A percentile compares a stretch with the other conserved stretches of the same genome.
These are phyloP conservation scores for Neonectria magnoliae DNA, from an alignment of 2,329 filamentous ascomycete species.

Conservation along the genomic window DNA sequence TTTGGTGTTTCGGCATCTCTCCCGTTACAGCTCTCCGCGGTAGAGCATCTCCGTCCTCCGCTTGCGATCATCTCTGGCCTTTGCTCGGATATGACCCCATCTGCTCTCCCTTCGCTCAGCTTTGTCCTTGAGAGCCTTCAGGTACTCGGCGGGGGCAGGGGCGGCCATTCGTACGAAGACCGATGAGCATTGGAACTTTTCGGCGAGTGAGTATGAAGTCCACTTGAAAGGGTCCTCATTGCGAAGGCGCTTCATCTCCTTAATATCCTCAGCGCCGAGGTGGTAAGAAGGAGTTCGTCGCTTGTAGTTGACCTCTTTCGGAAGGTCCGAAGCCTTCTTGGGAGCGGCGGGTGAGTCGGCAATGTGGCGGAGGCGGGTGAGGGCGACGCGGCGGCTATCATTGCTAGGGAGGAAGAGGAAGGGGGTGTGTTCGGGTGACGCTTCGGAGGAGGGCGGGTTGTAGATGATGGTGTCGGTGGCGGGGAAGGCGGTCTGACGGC, in stretches of 20 bases:
- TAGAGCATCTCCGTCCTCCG: slow-evolving; percentile 64
- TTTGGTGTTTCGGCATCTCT: not conserved
- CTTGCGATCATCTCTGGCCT: slow-evolving; percentile 65
- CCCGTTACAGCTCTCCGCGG: slow-evolving; percentile 58
- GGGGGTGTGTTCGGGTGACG: slow-evolving; percentile 72
- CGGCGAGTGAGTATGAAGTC: slow-evolving; percentile 63
- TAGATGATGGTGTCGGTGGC: slow-evolving; percentile 59
- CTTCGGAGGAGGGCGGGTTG: slow-evolving; percentile 64
- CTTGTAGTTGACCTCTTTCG: slow-evolving; percentile 49
- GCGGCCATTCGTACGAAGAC: slow-evolving; percentile 69
- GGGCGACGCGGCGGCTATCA: slow-evolving; percentile 63
- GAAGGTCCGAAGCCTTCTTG: slow-evolving; percentile 41
- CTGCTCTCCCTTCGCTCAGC: slow-evolving; percentile 60
- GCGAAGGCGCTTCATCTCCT: slow-evolving; percentile 68
- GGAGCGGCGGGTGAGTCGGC: slow-evolving; percentile 38
- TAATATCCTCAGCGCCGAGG: slow-evolving; percentile 64
- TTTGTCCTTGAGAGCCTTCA: slow-evolving; percentile 55
- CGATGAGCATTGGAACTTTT: slow-evolving; percentile 64
- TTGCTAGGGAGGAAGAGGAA: slow-evolving; percentile 70
- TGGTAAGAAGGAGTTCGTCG: slow-evolving; percentile 57
- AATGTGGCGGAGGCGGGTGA: slow-evolving; percentile 56
- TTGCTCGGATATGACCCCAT: slow-evolving; percentile 66
- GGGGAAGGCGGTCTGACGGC: slow-evolving; percentile 44
- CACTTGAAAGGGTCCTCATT: slow-evolving; percentile 63
- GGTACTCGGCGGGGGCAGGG: slow-evolving; percentile 59